Evolutionary conservation across 2,329 filamentous ascomycete species (phyloP).

Genomic region (Microascus cirrosus): DNA sequence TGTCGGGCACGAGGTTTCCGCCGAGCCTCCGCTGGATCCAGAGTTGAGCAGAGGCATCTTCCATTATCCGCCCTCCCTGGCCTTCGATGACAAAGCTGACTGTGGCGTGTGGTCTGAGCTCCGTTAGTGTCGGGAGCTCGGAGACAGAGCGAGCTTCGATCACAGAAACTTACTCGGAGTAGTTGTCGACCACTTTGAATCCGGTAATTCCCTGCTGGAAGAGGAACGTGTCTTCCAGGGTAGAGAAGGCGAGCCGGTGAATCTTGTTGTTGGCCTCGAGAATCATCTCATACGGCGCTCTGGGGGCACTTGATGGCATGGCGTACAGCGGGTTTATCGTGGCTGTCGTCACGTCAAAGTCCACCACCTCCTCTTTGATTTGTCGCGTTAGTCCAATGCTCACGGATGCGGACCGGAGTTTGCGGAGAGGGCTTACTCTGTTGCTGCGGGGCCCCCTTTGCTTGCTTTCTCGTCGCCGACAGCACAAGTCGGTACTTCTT

Average conservation of each 20-base stretch:
- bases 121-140: neutral
- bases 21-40: slow-evolving; percentile 18
- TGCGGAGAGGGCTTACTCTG: slow-evolving; percentile 9
- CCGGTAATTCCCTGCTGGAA: slow-evolving; percentile 22
- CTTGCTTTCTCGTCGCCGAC: slow-evolving; percentile 6
- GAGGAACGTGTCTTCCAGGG: slow-evolving; percentile 14
- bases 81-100: slow-evolving; percentile 18
- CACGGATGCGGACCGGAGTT: neutral
- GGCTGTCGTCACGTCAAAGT: slow-evolving; percentile 17
- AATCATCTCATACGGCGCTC: slow-evolving; percentile 15
- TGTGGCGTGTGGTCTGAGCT: slow-evolving; percentile 7
- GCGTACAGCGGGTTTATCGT: slow-evolving; percentile 17
- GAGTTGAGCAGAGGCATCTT: slow-evolving; percentile 18
- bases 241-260: slow-evolving; percentile 15
- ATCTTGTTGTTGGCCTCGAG: slow-evolving; percentile 18
- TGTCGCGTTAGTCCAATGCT: neutral
- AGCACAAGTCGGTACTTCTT: slow-evolving; percentile 13
- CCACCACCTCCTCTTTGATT: slow-evolving; percentile 10
- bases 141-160: neutral
- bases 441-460: slow-evolving; percentile 4
- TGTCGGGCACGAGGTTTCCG: slow-evolving; percentile 17
- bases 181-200: slow-evolving; percentile 17
- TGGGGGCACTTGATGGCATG: slow-evolving; percentile 6
- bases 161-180: slow-evolving; percentile 11
- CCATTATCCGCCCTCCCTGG: slow-evolving; percentile 10